Base-by-base conservation (phyloP, 1,139 yeast genomes). In the Magnusiomyces suaveolens region DNA sequence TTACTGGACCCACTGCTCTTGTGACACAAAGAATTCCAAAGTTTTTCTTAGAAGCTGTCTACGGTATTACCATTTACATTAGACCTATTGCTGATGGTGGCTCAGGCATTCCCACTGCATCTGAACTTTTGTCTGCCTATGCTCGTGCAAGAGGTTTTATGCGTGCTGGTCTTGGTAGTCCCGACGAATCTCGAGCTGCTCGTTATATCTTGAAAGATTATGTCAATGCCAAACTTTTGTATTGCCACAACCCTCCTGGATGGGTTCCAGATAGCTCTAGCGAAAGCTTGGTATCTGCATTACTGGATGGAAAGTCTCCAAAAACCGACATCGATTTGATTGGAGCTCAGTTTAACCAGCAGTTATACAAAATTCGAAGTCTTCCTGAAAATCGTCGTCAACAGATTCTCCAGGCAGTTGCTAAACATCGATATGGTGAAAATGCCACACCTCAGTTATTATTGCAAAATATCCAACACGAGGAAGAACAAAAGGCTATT, bases 141-240 rank as follows among this genome's bases (percentile, higher is more conserved):
- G 98, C 97, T 3, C 79, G 95, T 72, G 95, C 97, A 1, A 81
- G 98, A 71, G 98, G 98, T 63, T 92, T 82, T 69, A 90, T 89
- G 95, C 62, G 73, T 47, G 87, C 97, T 0, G 97, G 92, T 69
- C 96, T 96, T 64, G 97, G 97, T 65, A 82, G 90, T 61, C 97
- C 98, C 3, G 99, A 94, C 75, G 95, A 90, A 69, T 83, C 96
- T 50, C 79, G 98, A 69, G 97, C 98, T 20, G 84, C 97, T 33
- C 79, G 99, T 69, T 87, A 87, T 62, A 81, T 94, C 56, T 76
- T 94, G 65, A 94, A 94, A 72, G 99, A 94, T 71, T 92, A 89
- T 64, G 97, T 94, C 46, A 87, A 81, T 67, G 98, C 97, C 60
- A 90, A 88, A 69, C 75, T 94, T 56, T 75, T 88, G 52, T 90